A percentile compares a stretch with the other conserved stretches of the same genome.
phyloP scores from a whole-genome alignment of 1,139 yeast species.

The Hemisphaericaspora xylofermentans region DNA sequence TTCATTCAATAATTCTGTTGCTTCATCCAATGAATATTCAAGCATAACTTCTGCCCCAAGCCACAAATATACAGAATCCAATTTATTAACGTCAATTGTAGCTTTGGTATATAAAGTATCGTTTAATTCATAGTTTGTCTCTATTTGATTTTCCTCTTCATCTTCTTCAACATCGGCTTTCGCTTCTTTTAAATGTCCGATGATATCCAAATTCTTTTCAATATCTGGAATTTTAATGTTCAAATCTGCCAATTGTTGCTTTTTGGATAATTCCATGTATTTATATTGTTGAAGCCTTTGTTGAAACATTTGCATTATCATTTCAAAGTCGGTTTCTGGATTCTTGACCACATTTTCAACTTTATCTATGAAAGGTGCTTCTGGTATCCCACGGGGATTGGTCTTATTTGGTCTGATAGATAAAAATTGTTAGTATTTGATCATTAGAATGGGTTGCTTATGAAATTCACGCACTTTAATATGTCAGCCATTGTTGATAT shows the following conservation, averaged over 20 bases:
- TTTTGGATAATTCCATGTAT: slow-evolving; percentile 82
- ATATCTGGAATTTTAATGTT: slow-evolving; percentile 85
- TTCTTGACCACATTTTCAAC: slow-evolving; percentile 72
- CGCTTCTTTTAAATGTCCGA: slow-evolving; percentile 54
- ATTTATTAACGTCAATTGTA: slow-evolving; percentile 49
- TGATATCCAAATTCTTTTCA: slow-evolving; percentile 75
- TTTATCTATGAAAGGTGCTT: slow-evolving; percentile 89
- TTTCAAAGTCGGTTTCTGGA: slow-evolving; percentile 67
- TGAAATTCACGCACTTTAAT: slow-evolving; percentile 20
- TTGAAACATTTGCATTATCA: slow-evolving; percentile 67
- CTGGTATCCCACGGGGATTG: slow-evolving; percentile 94
- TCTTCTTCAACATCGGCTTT: slow-evolving; percentile 33
- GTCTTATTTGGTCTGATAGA: slow-evolving; percentile 46
- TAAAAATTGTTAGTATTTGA: slow-evolving; percentile 7
- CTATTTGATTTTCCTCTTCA: slow-evolving; percentile 43
- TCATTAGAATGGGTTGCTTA: too few relatives aligned
- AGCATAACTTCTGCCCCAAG: slow-evolving; percentile 97
- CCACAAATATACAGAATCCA: slow-evolving; percentile 75
- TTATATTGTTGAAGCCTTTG: slow-evolving; percentile 80
- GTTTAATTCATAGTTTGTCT: slow-evolving; percentile 83
- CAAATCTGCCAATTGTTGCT: slow-evolving; percentile 64
- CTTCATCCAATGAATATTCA: slow-evolving; percentile 90
- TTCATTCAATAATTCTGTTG: slow-evolving; percentile 62
- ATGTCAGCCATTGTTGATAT: slow-evolving; percentile 19
- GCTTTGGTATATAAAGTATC: slow-evolving; percentile 92